Conservation (phyloP, 2,329 filamentous ascomycete genomes). For the Apiospora arundinis region DNA sequence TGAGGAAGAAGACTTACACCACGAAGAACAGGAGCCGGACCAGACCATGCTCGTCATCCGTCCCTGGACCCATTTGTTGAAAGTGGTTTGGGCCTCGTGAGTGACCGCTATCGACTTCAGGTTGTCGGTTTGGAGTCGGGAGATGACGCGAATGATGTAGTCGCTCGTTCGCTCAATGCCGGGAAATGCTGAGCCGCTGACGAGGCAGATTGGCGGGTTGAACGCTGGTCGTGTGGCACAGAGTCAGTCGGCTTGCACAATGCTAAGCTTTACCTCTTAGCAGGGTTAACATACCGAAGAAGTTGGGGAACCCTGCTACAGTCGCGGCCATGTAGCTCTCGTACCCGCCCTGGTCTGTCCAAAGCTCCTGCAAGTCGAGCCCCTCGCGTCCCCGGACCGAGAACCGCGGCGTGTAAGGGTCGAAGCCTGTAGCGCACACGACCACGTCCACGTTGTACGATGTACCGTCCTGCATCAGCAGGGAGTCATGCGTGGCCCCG, state of each 20-base stretch:
- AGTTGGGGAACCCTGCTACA: slow-evolving; percentile 18
- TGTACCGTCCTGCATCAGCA: neutral
- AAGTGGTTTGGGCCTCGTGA: neutral
- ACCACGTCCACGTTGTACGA: neutral
- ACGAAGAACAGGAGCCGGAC: neutral
- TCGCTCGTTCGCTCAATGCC: neutral
- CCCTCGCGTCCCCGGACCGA: neutral
- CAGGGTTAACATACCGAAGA: neutral
- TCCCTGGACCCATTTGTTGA: slow-evolving; percentile 7
- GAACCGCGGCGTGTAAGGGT: slow-evolving; percentile 4
- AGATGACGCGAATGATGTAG: slow-evolving; percentile 12
- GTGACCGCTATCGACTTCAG: slow-evolving; percentile 10
- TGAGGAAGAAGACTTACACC: slow-evolving; percentile 15
- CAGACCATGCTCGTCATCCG: slow-evolving; percentile 10
- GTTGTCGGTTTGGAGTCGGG: neutral
- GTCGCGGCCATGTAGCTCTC: slow-evolving; percentile 11
- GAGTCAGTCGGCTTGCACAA: too few relatives aligned
- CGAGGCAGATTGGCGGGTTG: slow-evolving; percentile 4
- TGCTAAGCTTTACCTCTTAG: too few relatives aligned
- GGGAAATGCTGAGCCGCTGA: slow-evolving; percentile 16
- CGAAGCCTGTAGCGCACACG: slow-evolving; percentile 20
- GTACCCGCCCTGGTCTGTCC: neutral
- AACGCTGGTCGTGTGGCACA: neutral
- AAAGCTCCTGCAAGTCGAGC: neutral
- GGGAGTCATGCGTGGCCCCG: neutral